Conservation (phyloP, 768 basidiomycete genomes). For the Gautieria morchelliformis region DNA sequence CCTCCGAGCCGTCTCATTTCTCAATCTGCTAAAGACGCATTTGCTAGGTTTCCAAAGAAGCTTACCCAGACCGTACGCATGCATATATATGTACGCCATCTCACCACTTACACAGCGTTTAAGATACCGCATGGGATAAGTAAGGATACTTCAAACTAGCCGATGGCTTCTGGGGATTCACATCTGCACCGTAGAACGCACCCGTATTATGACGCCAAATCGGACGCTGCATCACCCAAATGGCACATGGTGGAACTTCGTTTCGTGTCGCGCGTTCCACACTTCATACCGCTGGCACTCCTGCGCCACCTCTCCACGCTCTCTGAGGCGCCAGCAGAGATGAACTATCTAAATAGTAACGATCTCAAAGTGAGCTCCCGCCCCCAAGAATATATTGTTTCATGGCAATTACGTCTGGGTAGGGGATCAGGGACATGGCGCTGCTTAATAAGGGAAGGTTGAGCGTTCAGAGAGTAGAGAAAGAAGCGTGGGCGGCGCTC, state of each 20-base stretch:
- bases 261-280: constrained; percentile 50
- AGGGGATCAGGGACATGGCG: constrained; percentile 46
- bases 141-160: constrained; percentile 26
- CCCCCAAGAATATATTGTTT: background rate
- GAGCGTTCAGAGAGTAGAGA: constrained; percentile 75
- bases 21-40: background rate
- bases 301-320: constrained; percentile 52
- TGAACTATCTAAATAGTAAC: constrained; percentile 58
- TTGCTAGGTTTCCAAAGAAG: constrained; percentile 62
- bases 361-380: constrained; percentile 43
- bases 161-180: constrained; percentile 11
- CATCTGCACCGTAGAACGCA: constrained; percentile 36
- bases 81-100: constrained; percentile 1
- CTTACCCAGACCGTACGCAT: constrained; percentile 80
- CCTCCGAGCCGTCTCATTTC: background rate
- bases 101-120: constrained; percentile 6
- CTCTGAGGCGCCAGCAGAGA: constrained; percentile 35
- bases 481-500: constrained; percentile 57
- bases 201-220: constrained; percentile 79
- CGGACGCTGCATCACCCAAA: constrained; percentile 61
- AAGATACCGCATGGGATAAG: constrained; percentile 90
- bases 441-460: constrained; percentile 73
- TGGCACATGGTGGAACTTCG: constrained; percentile 91
- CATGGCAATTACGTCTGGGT: constrained; percentile 2
- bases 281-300: constrained; percentile 74